These are phyloP conservation scores for Syzygium malaccense DNA, from an alignment of 441 rosid genomes.

Conservation along the genomic window DNA sequence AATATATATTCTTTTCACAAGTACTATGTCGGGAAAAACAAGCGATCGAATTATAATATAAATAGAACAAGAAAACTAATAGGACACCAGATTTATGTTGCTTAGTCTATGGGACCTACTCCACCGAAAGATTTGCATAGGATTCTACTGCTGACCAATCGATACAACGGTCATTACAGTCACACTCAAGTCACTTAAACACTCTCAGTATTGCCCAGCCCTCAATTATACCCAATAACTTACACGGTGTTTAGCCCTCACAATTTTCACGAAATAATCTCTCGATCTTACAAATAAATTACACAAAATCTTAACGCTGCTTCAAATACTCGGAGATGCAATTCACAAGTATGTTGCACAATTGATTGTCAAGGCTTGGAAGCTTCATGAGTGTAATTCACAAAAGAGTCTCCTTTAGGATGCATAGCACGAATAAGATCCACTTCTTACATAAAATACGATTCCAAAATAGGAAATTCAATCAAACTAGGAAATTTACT, in stretches of 20 bases:
- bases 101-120: neutral
- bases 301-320: neutral
- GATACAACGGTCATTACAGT: neutral
- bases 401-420: no score
- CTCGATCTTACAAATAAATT: neutral
- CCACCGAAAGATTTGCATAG: rapidly evolving
- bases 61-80: neutral
- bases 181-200: neutral
- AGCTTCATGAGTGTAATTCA: neutral
- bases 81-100: rapidly evolving
- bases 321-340: neutral
- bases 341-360: neutral
- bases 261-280: neutral
- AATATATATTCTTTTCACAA: neutral
- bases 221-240: neutral
- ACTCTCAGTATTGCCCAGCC: neutral
- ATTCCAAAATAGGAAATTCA: neutral
- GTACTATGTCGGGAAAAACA: neutral
- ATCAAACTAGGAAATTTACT: neutral
- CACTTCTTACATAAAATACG: neutral
- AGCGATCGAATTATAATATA: neutral
- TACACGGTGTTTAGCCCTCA: neutral
- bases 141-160: neutral
- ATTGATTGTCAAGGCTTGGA: neutral
- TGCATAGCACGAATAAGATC: neutral